Conservation (phyloP, 2,329 filamentous ascomycete genomes). For the Sphaceloma murrayae region DNA sequence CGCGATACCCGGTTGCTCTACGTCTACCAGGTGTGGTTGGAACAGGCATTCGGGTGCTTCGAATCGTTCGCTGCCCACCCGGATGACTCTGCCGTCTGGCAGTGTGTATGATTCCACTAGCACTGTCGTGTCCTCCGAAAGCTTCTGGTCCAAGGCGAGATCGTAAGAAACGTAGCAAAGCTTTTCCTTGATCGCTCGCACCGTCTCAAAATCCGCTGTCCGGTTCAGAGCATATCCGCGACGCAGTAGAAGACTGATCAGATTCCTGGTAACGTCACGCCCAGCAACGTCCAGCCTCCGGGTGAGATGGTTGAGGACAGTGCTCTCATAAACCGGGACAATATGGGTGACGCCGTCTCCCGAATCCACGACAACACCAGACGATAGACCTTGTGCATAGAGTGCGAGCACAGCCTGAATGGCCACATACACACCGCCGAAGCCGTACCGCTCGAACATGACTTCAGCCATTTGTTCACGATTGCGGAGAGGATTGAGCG, state of each 20-base stretch:
- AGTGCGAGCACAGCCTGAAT: constrained; percentile 94
- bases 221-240: constrained; percentile 94
- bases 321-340: constrained; percentile 95
- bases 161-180: constrained; percentile 99
- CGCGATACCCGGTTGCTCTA: constrained; percentile 91
- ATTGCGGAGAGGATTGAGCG: constrained; percentile 96
- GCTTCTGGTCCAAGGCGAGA: constrained; percentile 85
- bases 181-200: constrained; percentile 99
- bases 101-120: constrained; percentile 96
- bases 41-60: constrained; percentile 97
- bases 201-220: constrained; percentile 97
- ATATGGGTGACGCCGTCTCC: constrained; percentile 98
- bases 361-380: constrained; percentile 96
- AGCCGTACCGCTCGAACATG: constrained; percentile 96
- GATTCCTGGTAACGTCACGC: constrained; percentile 93
- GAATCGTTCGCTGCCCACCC: constrained; percentile 92
- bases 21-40: constrained; percentile 95
- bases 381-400: constrained; percentile 77
- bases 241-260: constrained; percentile 87
- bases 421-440: constrained; percentile 94
- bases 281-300: constrained; percentile 89
- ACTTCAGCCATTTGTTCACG: constrained; percentile 97
- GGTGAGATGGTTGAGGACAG: constrained; percentile 94
- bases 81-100: constrained; percentile 89
- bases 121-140: constrained; percentile 95